phyloP scores from a whole-genome alignment of 768 basidiomycete species.

The Rhodosporidiobolus odoratus region DNA sequence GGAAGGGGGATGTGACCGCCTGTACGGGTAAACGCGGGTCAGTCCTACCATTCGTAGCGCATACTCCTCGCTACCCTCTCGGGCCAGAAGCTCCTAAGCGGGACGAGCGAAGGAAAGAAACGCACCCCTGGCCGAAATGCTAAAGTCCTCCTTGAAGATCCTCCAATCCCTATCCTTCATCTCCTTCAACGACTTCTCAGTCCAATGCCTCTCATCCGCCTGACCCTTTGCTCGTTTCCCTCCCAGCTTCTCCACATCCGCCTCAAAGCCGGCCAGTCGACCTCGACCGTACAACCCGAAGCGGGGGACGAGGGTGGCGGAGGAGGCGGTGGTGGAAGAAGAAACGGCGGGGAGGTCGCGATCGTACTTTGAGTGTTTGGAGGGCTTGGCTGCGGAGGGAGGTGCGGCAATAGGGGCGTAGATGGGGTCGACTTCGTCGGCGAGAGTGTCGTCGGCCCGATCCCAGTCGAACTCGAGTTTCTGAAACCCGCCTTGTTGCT shows the following conservation, averaged over 20 bases:
- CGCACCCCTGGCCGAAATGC: constrained; percentile 81
- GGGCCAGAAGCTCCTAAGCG: too few species aligned
- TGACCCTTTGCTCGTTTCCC: constrained; percentile 76
- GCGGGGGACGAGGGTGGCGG: constrained; percentile 21
- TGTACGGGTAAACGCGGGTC: too few species aligned
- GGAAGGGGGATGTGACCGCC: constrained; percentile 92
- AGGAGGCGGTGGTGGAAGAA: neutral
- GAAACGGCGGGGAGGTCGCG: constrained; percentile 69
- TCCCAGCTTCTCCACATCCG: constrained; percentile 43
- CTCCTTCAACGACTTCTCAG: constrained; percentile 81
- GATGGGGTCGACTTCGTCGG: constrained; percentile 44
- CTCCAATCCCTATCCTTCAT: constrained; percentile 99
- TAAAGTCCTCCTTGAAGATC: constrained; percentile 98
- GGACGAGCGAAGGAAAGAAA: constrained; percentile 20
- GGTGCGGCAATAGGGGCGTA: constrained; percentile 32
- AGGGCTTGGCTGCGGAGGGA: neutral
- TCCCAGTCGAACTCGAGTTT: constrained; percentile 99
- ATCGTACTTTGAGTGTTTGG: neutral
- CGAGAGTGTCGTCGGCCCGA: constrained; percentile 86
- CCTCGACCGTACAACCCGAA: constrained; percentile 29
- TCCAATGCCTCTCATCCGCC: constrained; percentile 94
- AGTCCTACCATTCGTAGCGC: too few species aligned
- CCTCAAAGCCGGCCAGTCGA: constrained; percentile 20
- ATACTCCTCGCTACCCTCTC: too few species aligned
- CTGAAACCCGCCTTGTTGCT: constrained; percentile 65